Base-by-base conservation (phyloP, 106 monocot species). In the Dendrobium huoshanense region DNA sequence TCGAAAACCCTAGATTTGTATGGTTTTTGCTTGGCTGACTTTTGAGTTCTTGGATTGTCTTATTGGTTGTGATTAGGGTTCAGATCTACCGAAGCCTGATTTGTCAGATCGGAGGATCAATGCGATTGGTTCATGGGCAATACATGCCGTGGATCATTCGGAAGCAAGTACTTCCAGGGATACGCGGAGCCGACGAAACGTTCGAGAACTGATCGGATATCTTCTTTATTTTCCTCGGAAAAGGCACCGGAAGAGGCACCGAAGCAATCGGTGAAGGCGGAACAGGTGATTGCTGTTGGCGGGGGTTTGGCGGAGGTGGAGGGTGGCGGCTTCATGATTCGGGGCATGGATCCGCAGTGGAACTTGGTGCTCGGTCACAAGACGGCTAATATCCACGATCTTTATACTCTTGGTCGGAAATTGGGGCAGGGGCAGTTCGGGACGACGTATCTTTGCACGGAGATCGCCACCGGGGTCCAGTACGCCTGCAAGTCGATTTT, bases 401-500 rank as follows among this genome's bases (percentile, higher is more conserved):
- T 88, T 40, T 91, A 91, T 82, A 77, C 80, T 11, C 78, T 91
- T 5, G 90, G 90, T 9, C 81, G 82, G 33, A 91, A 91, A 78
- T 84, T 91, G 19, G 91, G 91, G 51, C 91, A 91, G 41, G 91
- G 91, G 37, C 91, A 91, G 78, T 91, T 91, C 70, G 91, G 91
- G 13, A 91, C 86, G 31, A 91, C 91, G n/a, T 88, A 84, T 68
- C 84, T 91, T n/a, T 86, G 86, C 70, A 91, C 91, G 25, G 88
- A 91, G 86, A 84, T 84, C 79, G 41, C 91, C 65, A 91, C 91
- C 18, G 91, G 91, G 20, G 33, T 73, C 22, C 82, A 88, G 19
- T 91, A 88, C 67, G 91, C 91, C 40, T 91, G 91, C 82, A 91
- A 91, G 77, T 91, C 91, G n/a, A 91, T 91, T 43, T 77, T 88